Evolutionary conservation across 345 rosid species (phyloP), one percentile per base, ranked within the genome.

Genomic region (Salix exigua): DNA sequence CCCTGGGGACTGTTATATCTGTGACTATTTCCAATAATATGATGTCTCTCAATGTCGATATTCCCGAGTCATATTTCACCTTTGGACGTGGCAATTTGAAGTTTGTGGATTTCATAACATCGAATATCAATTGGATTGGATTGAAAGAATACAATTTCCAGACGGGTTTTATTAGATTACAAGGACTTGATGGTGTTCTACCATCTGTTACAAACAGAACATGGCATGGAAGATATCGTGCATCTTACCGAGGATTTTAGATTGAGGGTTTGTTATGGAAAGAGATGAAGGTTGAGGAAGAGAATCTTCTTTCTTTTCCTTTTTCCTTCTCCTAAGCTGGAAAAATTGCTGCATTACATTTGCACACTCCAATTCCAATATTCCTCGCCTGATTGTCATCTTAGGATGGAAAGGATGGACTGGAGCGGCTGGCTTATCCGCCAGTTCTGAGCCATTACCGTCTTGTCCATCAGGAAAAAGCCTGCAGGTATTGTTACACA

Each of bases 381-480:
- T 87, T 71, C 96, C 97, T 1, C 96, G 88, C 61, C 97, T 86
- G 73, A 96, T 87, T 31, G 78, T 85, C 94, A 96, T 93, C 28
- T 90, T 96, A 16, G 99, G 95, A 81, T 96, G 99, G 82, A 92
- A 96, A 7, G 98, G 98, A 78, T 93, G 99, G 53, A 85, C 89
- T 2, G 97, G 98, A 73, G 96, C 85, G 44, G 90, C 82, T 19
- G 94, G 93, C 85, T 92, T 92, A 61, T 90, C 92, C 2, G 87
- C 73, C 31, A 8, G 69, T 78, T 83, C 89, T 19, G 86, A 81
- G 17, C 81, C 85, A 66, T 75, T 81, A 68, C 80, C 87, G 30
- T 66, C 87, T 68, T 66, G 77, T 9, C 82, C 91, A 61, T 79
- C 86, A 23, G 94, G 92, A 75, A 96, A 91, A 50, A 93, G 89